Base-by-base conservation (phyloP, 2,329 filamentous ascomycete genomes). In the Capronia americana region DNA sequence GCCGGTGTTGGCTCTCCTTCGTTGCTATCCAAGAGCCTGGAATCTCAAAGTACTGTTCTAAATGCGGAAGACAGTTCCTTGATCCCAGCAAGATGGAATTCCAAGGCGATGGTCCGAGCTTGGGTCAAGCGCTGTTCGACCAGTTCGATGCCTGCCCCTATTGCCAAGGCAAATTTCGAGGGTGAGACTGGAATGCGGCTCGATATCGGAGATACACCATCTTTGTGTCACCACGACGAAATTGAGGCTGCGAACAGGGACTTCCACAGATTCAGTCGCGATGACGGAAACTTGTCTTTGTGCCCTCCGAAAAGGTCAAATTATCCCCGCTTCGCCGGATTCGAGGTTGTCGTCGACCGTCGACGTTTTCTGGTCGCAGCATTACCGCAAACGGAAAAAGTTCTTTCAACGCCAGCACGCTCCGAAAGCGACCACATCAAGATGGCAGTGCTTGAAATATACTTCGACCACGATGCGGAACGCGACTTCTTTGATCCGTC, bases 21-120 rank as follows among this genome's bases (percentile, higher is more conserved):
- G 30, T 74, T 11, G 65, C 69, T 54, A 72, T 74, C 50, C 72
- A 74, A 66, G 71, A 73, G 56, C 72, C 72, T 28, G 71, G 71
- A 28, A 68, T 74, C 34, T 73, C 67, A n/a, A 73, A 70, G 56
- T 72, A 68, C 50, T 74, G 72, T 67, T 64, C 72, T 50, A 64
- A 63, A 68, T 74, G 72, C 58, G 68, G 69, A 28, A 70, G 68
- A 63, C 70, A 73, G 62, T 73, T 72, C 65, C 68, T 74, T 44
- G 63, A 73, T 58, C 55, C 63, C 23, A 61, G 57, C 23, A 71
- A 71, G 64, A 56, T 72, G 54, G 64, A 68, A 59, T 57, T 63
- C 44, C 56, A 23, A 17, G 57, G 51, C 41, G 70, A 38, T 54
- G 58, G 68, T 67, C 70, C 67, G 54, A 72, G 71, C 68, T 64